A percentile compares a stretch with the other conserved stretches of the same genome.
These are phyloP conservation scores for Hypoxylon intermedium DNA, from an alignment of 495 filamentous ascomycete species.

Conservation along the genomic window DNA sequence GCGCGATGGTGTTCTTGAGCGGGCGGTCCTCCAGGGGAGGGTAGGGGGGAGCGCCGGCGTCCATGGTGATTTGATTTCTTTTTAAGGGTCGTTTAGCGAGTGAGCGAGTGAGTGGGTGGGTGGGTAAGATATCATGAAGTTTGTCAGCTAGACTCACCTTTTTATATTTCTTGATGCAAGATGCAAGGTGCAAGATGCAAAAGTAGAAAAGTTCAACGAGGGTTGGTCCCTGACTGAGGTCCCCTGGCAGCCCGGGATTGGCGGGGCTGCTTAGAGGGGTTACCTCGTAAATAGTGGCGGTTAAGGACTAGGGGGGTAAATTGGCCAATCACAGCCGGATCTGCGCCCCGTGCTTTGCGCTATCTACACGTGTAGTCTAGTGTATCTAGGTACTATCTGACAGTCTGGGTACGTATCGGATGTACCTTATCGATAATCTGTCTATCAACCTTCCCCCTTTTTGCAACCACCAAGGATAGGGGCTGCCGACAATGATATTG, in stretches of 20 bases:
- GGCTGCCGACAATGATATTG: not conserved
- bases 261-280: constrained; percentile 25
- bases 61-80: constrained; percentile 27
- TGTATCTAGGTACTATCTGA: not conserved
- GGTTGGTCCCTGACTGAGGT: constrained; percentile 6
- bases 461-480: constrained; percentile 2
- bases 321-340: constrained; percentile 30
- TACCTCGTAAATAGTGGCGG: constrained; percentile 25
- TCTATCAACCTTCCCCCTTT: too few relatives aligned
- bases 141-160: not conserved
- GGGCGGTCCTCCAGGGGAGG: constrained; percentile 81
- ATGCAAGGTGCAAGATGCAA: too few relatives aligned
- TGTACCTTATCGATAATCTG: constrained; percentile 6
- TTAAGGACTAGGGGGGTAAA: constrained; percentile 15
- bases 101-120: not conserved
- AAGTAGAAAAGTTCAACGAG: constrained; percentile 5
- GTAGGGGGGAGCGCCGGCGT: constrained; percentile 51
- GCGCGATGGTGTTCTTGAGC: constrained; percentile 84
- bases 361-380: too few relatives aligned
- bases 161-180: not conserved
- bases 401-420: constrained; percentile 1
- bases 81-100: not conserved
- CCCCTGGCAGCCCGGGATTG: constrained; percentile 16
- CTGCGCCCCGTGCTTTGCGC: constrained; percentile 21
- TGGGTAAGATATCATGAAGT: too few relatives aligned